phyloP scores from a whole-genome alignment of 2,329 filamentous ascomycete genomes.

The Elsinoe australis region DNA sequence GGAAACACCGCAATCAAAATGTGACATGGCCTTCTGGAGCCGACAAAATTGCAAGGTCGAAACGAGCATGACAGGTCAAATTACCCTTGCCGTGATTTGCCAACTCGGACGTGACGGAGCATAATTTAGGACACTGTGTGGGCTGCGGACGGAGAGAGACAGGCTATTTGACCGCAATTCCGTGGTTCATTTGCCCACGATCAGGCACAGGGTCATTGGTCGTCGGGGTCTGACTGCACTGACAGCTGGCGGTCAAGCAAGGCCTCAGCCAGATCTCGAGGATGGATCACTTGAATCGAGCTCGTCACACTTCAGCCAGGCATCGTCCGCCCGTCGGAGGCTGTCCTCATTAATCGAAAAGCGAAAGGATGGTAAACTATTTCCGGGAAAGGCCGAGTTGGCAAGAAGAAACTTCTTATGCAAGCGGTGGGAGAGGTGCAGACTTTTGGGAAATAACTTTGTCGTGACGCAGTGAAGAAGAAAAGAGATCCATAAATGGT shows the following conservation, averaged over 20 bases:
- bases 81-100: slow-evolving; percentile 7
- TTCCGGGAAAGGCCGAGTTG: slow-evolving; percentile 8
- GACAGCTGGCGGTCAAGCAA: neutral
- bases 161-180: neutral
- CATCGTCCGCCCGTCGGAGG: neutral
- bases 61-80: neutral
- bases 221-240: neutral
- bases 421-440: neutral
- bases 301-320: neutral
- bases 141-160: too few species aligned
- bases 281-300: neutral
- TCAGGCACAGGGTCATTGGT: slow-evolving; percentile 4
- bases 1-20: neutral
- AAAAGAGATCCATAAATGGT: neutral
- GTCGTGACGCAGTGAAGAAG: slow-evolving; percentile 13
- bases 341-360: neutral
- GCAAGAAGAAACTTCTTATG: neutral
- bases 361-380: neutral
- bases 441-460: neutral
- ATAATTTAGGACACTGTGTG: too few species aligned
- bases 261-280: neutral
- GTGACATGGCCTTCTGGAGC: neutral
- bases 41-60: slow-evolving; percentile 1
- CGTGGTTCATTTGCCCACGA: slow-evolving; percentile 6
- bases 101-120: neutral